Evolutionary conservation across 2,329 filamentous ascomycete genomes (phyloP).

Genomic region (Macrophomina phaseolina): DNA sequence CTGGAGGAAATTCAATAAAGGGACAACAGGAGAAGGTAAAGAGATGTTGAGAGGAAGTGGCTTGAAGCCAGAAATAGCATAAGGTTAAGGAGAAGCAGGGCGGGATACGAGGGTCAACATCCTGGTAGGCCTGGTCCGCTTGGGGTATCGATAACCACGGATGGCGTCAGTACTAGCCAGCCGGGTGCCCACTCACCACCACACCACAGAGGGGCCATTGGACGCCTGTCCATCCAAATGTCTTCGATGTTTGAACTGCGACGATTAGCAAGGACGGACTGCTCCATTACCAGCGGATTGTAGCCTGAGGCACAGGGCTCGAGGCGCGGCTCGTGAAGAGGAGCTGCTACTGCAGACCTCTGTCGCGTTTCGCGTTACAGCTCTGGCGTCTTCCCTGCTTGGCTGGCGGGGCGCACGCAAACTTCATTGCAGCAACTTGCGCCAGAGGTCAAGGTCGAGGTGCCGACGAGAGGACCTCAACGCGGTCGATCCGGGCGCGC

Average conservation of each 20-base stretch:
- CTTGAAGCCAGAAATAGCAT: constrained; percentile 16
- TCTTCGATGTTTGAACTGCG: background rate
- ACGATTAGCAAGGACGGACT: background rate
- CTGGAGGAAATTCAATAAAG: background rate
- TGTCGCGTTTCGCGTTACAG: background rate
- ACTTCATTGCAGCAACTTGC: background rate
- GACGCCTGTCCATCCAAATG: constrained; percentile 10
- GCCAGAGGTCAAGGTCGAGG: background rate
- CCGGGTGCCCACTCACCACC: background rate
- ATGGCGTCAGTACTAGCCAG: constrained; percentile 6
- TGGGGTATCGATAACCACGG: constrained; percentile 19
- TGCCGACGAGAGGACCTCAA: background rate
- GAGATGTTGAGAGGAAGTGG: background rate
- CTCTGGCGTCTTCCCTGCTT: background rate
- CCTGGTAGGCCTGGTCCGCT: constrained; percentile 14
- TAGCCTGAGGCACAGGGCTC: background rate
- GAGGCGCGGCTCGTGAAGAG: background rate
- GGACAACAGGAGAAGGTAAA: background rate
- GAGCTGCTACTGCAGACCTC: background rate
- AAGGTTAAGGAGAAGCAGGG: constrained; percentile 18
- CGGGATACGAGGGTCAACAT: constrained; percentile 1
- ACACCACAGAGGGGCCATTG: background rate
- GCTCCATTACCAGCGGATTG: background rate
- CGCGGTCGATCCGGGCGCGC: constrained; percentile 10
- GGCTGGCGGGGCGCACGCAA: background rate